A percentile compares a stretch with the other conserved stretches of the same genome.
Evolutionary conservation across 345 rosid species (phyloP).

Genomic region (Moricandia arvensis): DNA sequence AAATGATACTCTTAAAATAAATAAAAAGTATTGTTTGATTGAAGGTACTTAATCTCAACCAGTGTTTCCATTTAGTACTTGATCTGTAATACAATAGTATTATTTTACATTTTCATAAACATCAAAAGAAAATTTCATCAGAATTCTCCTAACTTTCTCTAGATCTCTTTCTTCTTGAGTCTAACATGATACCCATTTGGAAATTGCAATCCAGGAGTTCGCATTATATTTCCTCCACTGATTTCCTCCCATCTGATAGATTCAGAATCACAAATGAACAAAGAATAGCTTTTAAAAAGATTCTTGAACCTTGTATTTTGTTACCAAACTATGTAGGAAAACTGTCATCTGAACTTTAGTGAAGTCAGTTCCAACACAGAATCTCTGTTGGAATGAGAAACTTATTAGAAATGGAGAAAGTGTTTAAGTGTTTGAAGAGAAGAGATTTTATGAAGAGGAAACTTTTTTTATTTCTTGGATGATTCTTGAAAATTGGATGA

Average conservation of each 20-base stretch:
- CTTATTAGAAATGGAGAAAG: no score
- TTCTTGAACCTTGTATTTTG: conserved; percentile 63
- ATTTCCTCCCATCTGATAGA: conserved; percentile 59
- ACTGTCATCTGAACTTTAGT: conserved; percentile 82
- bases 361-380: conserved; percentile 89
- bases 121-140: not conserved
- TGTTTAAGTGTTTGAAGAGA: no score
- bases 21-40: not conserved
- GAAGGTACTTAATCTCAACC: not conserved
- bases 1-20: not conserved
- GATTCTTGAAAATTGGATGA: no score
- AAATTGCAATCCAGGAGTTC: conserved; percentile 90
- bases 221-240: conserved; percentile 48
- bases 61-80: not conserved
- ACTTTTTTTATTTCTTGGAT: no score
- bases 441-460: conserved; percentile 42
- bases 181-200: conserved; percentile 71
- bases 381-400: conserved; percentile 79
- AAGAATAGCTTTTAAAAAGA: not conserved
- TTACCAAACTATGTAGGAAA: conserved; percentile 78
- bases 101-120: not conserved
- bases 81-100: not conserved
- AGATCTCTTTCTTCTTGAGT: conserved; percentile 44
- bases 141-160: not conserved
- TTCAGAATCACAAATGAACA: not conserved